Conservation (phyloP, 1,284 basidiomycete genomes). For the Anthracocystis walkeri region DNA sequence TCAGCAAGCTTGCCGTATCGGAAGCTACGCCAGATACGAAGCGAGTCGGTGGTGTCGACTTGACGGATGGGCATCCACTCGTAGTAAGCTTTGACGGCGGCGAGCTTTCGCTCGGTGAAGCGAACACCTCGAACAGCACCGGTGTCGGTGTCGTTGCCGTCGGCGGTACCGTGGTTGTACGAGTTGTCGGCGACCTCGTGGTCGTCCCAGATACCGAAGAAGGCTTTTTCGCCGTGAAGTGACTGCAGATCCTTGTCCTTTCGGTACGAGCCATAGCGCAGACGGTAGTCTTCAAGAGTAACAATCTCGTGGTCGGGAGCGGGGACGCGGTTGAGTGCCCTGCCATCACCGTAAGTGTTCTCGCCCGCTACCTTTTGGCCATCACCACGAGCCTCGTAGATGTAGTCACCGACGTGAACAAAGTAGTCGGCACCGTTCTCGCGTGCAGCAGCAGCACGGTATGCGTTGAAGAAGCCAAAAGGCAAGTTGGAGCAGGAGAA, state of each 20-base stretch:
- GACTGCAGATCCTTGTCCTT: conserved; percentile 46
- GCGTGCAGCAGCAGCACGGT: conserved; percentile 74
- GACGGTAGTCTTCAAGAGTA: conserved; percentile 76
- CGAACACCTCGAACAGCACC: conserved; percentile 68
- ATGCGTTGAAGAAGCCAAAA: conserved; percentile 78
- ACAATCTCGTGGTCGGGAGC: conserved; percentile 74
- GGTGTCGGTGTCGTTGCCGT: conserved; percentile 75
- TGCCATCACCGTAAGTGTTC: conserved; percentile 68
- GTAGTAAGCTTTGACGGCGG: conserved; percentile 77
- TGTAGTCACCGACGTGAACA: conserved; percentile 77
- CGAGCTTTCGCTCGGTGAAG: conserved; percentile 77
- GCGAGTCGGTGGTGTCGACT: conserved; percentile 75
- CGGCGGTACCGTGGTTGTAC: conserved; percentile 76
- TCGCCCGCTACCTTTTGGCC: conserved; percentile 34
- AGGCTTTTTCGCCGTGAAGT: conserved; percentile 33
- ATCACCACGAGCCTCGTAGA: conserved; percentile 64
- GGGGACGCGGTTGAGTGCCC: conserved; percentile 66
- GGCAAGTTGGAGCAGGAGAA: conserved; percentile 76
- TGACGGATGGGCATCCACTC: conserved; percentile 80
- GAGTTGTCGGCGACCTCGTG: conserved; percentile 77
- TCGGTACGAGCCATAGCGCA: conserved; percentile 75
- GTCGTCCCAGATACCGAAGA: conserved; percentile 72
- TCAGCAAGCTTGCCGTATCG: conserved; percentile 64
- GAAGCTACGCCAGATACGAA: conserved; percentile 77
- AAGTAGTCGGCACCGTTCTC: conserved; percentile 75